Evolutionary conservation across 2,329 filamentous ascomycete genomes (phyloP), one percentile per base, ranked within the genome.

Genomic region (Verticillium nubilum): DNA sequence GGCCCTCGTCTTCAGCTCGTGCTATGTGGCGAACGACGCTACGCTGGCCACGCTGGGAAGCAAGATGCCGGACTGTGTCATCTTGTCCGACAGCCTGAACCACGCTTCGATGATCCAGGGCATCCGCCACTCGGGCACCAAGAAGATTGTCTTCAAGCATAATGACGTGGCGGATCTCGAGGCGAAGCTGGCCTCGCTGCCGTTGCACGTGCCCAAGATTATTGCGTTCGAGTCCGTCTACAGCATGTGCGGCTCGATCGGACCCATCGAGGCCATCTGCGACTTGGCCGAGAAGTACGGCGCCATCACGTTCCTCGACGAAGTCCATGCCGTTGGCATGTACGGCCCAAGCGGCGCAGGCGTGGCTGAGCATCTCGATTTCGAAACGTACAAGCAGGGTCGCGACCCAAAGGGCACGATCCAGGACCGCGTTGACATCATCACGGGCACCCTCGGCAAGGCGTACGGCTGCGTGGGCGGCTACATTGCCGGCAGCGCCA

Each of bases 71-170:
- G 89, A 96, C 70, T 99, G 95, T 71, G 95, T 99, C 52, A 97
- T 98, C 69, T 80, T 99, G n/a, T 97, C 93, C 5, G 95, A 99
- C 77, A 96, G 91, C 74, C 78, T 97, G 72, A 99, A 99, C 74
- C 95, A 99, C 73, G 95, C 95, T 13, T 98, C 94, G 5, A 99
- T 99, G 95, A 99, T 99, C 63, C 95, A 98, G 76, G 95, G 95
- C 53, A 99, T 99, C 69, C 91, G 95, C 52, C 95, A 99, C 76
- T 98, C 94, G 10, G 93, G 94, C 53, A 93, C 95, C 42, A 94
- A 91, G 79, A 99, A 99, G 82, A 85, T 98, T 75, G 94, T 99
- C 27, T 99, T 98, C 85, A 96, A 96, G 79, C 95, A 99, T 79
- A 99, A 99, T 70, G 93, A 99, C 69, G 76, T 98, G n/a, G 86